These are phyloP conservation scores for Fusarium robinianum DNA, from an alignment of 2,329 filamentous ascomycete genomes.

Conservation along the genomic window DNA sequence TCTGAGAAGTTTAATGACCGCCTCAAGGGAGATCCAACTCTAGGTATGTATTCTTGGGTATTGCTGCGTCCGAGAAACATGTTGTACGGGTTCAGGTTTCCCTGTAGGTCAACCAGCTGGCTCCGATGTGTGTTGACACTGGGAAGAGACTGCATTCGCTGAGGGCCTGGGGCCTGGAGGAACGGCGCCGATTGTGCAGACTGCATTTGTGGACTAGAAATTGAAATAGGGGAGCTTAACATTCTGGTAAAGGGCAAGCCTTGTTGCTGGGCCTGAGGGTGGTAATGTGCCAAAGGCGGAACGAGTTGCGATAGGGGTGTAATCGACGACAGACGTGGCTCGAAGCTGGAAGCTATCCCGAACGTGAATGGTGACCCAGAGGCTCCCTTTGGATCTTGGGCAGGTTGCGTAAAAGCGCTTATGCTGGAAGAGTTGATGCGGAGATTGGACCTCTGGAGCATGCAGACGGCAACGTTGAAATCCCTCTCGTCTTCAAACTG, in stretches of 20 bases:
- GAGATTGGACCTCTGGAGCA: slow-evolving; percentile 42
- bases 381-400: background rate
- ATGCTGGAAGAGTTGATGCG: slow-evolving; percentile 26
- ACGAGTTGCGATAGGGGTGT: slow-evolving; percentile 10
- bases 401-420: background rate
- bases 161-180: slow-evolving; percentile 1
- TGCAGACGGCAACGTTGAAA: slow-evolving; percentile 40
- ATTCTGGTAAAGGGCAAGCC: slow-evolving; percentile 20
- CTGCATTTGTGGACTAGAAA: background rate
- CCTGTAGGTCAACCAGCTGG: slow-evolving; percentile 2
- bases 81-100: slow-evolving; percentile 34
- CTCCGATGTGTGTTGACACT: background rate
- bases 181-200: background rate
- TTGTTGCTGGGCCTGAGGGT: too few species aligned
- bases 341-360: slow-evolving; percentile 9
- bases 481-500: slow-evolving; percentile 41
- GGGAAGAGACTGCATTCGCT: slow-evolving; percentile 20
- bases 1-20: slow-evolving; percentile 20
- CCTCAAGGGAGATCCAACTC: slow-evolving; percentile 37
- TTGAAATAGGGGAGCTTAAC: slow-evolving; percentile 14
- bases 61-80: slow-evolving; percentile 20
- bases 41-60: slow-evolving; percentile 27
- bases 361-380: background rate
- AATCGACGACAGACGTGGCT: slow-evolving; percentile 37
- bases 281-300: too few species aligned